These are phyloP conservation scores for Blumeria graminis DNA, from an alignment of 2,329 filamentous ascomycete species.

Conservation along the genomic window DNA sequence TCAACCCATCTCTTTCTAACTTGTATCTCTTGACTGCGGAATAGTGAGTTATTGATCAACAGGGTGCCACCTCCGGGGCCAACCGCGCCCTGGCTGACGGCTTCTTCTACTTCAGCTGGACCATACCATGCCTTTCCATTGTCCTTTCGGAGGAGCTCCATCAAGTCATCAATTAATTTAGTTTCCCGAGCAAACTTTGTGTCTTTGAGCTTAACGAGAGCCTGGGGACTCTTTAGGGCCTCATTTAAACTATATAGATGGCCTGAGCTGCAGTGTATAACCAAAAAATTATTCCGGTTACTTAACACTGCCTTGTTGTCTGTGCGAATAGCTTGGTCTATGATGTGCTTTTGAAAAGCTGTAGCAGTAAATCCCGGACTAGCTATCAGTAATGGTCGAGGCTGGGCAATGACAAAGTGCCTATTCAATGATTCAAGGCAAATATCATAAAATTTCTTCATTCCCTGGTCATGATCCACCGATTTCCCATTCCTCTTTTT, in stretches of 20 bases:
- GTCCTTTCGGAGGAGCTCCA: constrained; percentile 52
- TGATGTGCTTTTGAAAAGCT: constrained; percentile 55
- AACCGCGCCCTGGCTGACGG: constrained; percentile 69
- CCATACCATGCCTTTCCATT: constrained; percentile 87
- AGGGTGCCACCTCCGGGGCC: constrained; percentile 66
- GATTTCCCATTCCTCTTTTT: constrained; percentile 38
- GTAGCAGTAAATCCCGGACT: constrained; percentile 72
- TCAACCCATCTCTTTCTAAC: constrained; percentile 59
- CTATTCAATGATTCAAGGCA: constrained; percentile 52
- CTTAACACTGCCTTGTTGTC: constrained; percentile 45
- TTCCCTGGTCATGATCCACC: constrained; percentile 42
- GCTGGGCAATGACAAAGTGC: constrained; percentile 48
- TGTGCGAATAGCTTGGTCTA: constrained; percentile 31
- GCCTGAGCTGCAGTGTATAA: constrained; percentile 67
- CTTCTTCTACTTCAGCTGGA: constrained; percentile 53
- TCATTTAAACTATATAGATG: constrained; percentile 75
- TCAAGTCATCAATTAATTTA: constrained; percentile 62
- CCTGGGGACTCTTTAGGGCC: constrained; percentile 58
- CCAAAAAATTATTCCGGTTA: constrained; percentile 36
- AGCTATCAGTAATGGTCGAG: constrained; percentile 57
- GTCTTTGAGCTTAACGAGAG: constrained; percentile 53
- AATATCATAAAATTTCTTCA: constrained; percentile 56
- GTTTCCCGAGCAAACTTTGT: constrained; percentile 77
- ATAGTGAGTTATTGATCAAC: constrained; percentile 68
- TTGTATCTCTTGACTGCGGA: constrained; percentile 57